Base-by-base conservation (phyloP, 208 protist genomes). In the Crithidia mellificae region DNA sequence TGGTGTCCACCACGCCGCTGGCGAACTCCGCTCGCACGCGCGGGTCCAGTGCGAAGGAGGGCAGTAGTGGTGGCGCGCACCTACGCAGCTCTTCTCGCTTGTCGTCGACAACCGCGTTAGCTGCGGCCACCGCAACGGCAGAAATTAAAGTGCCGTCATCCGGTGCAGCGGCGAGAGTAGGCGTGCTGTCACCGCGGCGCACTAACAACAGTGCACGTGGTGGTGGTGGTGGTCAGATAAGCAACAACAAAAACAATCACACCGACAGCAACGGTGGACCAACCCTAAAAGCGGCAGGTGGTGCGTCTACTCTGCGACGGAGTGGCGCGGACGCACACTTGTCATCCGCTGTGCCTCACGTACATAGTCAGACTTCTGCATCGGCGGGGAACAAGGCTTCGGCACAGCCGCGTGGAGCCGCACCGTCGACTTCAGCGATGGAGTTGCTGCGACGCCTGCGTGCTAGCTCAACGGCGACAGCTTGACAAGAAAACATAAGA, bases 371-470 rank as follows among this genome's bases (percentile, higher is more conserved):
- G 7, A 11, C 11, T 11, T 38, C 34, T 38, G 34, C 7, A 38
- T 5, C 7, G 34, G 34, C 34, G 34, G 34, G 27, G 6, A 15
- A 6, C 27, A 54, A 20, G 6, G 27, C 27, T 27, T 11, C 22
- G 12, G 2, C 17, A 22, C 56, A 62, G 32, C 25, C 36, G 39
- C 25, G 15, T 20, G 39, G 58, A 25, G 24, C 8, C 20, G 44
- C 39, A 0, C 39, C 44, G 0, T 63, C 70, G 9, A 63, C 59
- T 6, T 65, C 70, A 15, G 62, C 70, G 34, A 52, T 69, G 53
- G 70, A 75, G 70, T 55, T 75, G 70, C 54, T 75, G 54, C 59
- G 59, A 12, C 62, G 70, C 15, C 46, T 75, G 62, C 70, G 70
- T 15, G 63, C 70, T n/a, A 64, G 59, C 46, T 41, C 70, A 5